Evolutionary conservation across 2,329 filamentous ascomycete species (phyloP).

Genomic region (Exophiala oligosperma): DNA sequence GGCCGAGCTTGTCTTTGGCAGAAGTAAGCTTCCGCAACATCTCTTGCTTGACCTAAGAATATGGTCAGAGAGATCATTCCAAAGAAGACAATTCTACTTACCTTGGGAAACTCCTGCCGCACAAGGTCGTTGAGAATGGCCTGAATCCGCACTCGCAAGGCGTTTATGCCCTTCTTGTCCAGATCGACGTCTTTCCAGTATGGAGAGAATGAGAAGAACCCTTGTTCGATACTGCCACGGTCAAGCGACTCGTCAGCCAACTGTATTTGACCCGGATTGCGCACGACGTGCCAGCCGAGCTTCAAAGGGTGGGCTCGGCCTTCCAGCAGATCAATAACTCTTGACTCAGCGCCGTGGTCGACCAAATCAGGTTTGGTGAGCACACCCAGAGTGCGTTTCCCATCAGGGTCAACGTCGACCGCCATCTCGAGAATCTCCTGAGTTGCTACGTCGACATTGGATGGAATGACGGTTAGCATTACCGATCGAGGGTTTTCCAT

Average conservation of each 20-base stretch:
- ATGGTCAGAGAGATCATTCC: not conserved
- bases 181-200: conserved; percentile 39
- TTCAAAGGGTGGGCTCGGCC: conserved; percentile 7
- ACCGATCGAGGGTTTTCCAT: conserved; percentile 45
- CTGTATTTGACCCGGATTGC: conserved; percentile 36
- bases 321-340: not conserved
- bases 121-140: conserved; percentile 45
- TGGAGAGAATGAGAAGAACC: conserved; percentile 34
- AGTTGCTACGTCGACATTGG: conserved; percentile 41
- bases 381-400: conserved; percentile 43
- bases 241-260: conserved; percentile 25
- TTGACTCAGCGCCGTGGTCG: conserved; percentile 19
- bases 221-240: conserved; percentile 34
- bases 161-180: conserved; percentile 43
- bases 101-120: conserved; percentile 48
- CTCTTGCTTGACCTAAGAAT: not conserved
- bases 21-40: conserved; percentile 17
- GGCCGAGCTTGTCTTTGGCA: conserved; percentile 30
- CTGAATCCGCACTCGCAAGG: conserved; percentile 42
- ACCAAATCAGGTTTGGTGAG: conserved; percentile 47
- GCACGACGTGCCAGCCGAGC: conserved; percentile 36
- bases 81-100: conserved; percentile 19
- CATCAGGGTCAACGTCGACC: conserved; percentile 35
- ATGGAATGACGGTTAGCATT: conserved; percentile 48
- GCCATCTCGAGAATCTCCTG: conserved; percentile 39